Percentiles rank a stretch among this genome's conserved stretches.
phyloP scores from a whole-genome alignment of 345 rosid genomes.

The Salix viminalis region DNA sequence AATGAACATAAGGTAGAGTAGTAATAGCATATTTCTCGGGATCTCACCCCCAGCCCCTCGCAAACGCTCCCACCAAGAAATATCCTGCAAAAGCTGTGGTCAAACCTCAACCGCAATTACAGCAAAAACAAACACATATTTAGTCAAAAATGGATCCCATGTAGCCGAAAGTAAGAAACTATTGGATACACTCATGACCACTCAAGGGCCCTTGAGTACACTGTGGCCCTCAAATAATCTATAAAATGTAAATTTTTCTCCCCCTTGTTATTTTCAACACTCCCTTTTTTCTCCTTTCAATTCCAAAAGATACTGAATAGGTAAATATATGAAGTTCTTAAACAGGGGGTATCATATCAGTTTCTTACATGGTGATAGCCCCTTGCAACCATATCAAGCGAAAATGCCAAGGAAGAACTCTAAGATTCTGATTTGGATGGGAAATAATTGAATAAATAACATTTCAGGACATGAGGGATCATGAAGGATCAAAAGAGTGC shows the following conservation, averaged over 20 bases:
- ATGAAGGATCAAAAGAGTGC: background rate
- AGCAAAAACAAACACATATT: background rate
- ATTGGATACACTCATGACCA: background rate
- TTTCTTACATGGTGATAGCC: background rate
- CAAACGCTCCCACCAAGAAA: slow-evolving; percentile 1
- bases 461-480: background rate
- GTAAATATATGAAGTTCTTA: background rate
- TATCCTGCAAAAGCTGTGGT: slow-evolving; percentile 22
- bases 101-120: background rate
- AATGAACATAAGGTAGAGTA: slow-evolving; percentile 2
- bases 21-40: background rate
- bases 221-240: background rate
- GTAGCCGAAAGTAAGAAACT: background rate
- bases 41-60: slow-evolving; percentile 13
- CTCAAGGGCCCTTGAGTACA: background rate
- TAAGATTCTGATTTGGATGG: background rate
- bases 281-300: background rate
- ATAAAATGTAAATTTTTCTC: background rate
- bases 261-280: background rate
- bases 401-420: background rate
- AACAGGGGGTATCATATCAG: background rate
- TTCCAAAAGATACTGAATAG: background rate
- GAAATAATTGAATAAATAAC: background rate
- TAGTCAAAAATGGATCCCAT: background rate
- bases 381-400: background rate